These are phyloP conservation scores for Hypoxylon rubiginosum DNA, from an alignment of 2,329 filamentous ascomycete species.

Conservation along the genomic window DNA sequence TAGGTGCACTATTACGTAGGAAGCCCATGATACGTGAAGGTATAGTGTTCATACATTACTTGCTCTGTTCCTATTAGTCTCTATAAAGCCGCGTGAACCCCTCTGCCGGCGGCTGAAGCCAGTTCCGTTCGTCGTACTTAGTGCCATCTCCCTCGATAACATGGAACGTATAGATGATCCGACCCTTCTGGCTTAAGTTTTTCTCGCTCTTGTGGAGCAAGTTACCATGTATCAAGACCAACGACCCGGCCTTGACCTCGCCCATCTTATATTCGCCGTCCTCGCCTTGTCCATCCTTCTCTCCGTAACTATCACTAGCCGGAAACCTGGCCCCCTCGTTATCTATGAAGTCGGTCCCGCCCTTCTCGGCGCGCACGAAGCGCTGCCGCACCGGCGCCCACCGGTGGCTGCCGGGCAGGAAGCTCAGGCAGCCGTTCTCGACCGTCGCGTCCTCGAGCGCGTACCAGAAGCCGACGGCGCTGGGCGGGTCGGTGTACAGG, in stretches of 20 bases:
- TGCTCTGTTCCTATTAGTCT: slow-evolving; percentile 26
- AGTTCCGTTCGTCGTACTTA: slow-evolving; percentile 88
- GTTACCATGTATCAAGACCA: slow-evolving; percentile 97
- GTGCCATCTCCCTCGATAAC: slow-evolving; percentile 85
- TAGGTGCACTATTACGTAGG: not conserved
- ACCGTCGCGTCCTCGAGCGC: slow-evolving; percentile 91
- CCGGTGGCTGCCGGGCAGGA: slow-evolving; percentile 83
- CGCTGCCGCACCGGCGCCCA: slow-evolving; percentile 78
- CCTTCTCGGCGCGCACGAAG: slow-evolving; percentile 73
- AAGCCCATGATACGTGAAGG: not conserved
- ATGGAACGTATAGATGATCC: slow-evolving; percentile 98
- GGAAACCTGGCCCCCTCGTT: slow-evolving; percentile 78
- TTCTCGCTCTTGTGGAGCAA: slow-evolving; percentile 95
- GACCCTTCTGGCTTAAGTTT: slow-evolving; percentile 86
- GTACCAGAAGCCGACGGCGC: slow-evolving; percentile 96
- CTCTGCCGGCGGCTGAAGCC: slow-evolving; percentile 86
- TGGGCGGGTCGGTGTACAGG: slow-evolving; percentile 88
- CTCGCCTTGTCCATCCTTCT: slow-evolving; percentile 55
- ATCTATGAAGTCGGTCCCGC: slow-evolving; percentile 77
- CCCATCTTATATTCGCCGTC: slow-evolving; percentile 78
- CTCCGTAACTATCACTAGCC: slow-evolving; percentile 62
- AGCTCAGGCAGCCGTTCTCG: slow-evolving; percentile 90
- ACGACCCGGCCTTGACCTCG: slow-evolving; percentile 89
- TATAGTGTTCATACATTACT: not conserved
- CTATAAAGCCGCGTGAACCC: slow-evolving; percentile 80